phyloP scores from a whole-genome alignment of 768 basidiomycete species.

The Phylloporus rhodoxanthus region DNA sequence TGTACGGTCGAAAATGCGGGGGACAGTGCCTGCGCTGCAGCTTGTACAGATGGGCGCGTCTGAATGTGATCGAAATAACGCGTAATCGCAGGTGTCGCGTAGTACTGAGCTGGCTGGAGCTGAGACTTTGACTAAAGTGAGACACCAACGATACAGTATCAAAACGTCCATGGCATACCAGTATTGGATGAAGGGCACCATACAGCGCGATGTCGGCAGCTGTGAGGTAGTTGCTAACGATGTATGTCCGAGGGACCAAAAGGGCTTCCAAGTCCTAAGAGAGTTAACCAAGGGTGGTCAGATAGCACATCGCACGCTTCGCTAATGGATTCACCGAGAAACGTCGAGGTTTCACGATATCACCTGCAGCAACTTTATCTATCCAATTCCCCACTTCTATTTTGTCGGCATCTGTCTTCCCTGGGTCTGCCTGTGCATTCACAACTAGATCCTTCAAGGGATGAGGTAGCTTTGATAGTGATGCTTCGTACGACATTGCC shows the following conservation, averaged over 20 bases:
- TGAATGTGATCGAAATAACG: constrained; percentile 97
- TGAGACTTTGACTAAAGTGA: constrained; percentile 47
- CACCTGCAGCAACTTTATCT: constrained; percentile 50
- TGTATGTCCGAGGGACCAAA: constrained; percentile 74
- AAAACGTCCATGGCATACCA: constrained; percentile 46
- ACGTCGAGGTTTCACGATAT: constrained; percentile 40
- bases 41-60: constrained; percentile 54
- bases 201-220: constrained; percentile 90
- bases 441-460: constrained; percentile 54
- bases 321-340: constrained; percentile 42
- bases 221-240: constrained; percentile 79
- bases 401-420: constrained; percentile 56
- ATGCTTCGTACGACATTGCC: constrained; percentile 50
- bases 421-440: constrained; percentile 35
- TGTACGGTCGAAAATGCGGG: constrained; percentile 51
- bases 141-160: not conserved
- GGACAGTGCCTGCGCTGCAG: constrained; percentile 45
- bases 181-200: constrained; percentile 74
- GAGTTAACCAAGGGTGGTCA: constrained; percentile 2
- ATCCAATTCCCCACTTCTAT: constrained; percentile 67
- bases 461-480: constrained; percentile 41
- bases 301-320: not conserved
- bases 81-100: constrained; percentile 73
- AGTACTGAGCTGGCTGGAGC: constrained; percentile 66
- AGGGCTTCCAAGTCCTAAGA: constrained; percentile 64